phyloP scores from a whole-genome alignment of 495 filamentous ascomycete species.

The Xylaria acuta region DNA sequence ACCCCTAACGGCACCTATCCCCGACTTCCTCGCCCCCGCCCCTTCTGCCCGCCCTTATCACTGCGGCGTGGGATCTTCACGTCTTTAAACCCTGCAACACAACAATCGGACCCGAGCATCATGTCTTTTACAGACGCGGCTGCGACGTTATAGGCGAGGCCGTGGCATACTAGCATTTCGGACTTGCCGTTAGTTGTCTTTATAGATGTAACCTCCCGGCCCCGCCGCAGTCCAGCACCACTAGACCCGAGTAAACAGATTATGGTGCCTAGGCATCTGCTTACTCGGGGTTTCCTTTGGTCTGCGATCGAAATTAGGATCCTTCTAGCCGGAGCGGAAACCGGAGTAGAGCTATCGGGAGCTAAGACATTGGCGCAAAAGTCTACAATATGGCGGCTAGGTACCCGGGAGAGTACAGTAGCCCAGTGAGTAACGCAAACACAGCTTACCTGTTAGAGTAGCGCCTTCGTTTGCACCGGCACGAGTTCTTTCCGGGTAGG shows the following conservation, averaged over 20 bases:
- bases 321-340: not conserved
- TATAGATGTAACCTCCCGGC: not conserved
- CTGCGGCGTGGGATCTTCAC: not conserved
- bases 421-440: not conserved
- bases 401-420: not conserved
- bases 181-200: not conserved
- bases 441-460: not conserved
- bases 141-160: not conserved
- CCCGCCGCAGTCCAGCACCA: not conserved
- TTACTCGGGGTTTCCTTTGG: not conserved
- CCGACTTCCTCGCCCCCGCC: not conserved
- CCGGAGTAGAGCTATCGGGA: not conserved
- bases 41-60: not conserved
- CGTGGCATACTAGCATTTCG: not conserved
- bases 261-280: not conserved
- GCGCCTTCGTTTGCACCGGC: not conserved
- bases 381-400: not conserved
- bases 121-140: not conserved
- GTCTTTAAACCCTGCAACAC: not conserved
- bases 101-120: not conserved
- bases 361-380: not conserved
- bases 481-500: not conserved
- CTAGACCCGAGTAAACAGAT: not conserved
- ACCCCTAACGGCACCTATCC: not conserved
- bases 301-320: not conserved